Evolutionary conservation across 139 green algal genomes (phyloP), one percentile per base, ranked within the genome.

Genomic region (Chlorella sp.): DNA sequence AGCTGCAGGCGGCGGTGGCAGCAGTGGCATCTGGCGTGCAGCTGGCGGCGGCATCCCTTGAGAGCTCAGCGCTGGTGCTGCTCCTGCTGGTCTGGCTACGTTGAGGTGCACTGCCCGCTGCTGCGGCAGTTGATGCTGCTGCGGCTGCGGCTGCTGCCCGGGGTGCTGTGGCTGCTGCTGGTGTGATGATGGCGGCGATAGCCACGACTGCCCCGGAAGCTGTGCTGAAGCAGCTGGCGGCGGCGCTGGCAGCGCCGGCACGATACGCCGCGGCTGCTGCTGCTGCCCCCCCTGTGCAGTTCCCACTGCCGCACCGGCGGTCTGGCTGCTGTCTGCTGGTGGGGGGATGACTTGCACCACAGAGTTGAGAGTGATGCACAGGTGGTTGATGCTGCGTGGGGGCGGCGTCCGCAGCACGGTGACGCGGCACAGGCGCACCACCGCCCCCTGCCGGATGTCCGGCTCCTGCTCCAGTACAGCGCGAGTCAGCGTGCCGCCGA

Each of bases 401-500:
- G 89, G 57, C 0, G 89, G 89, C 28, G 57, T 90, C 36, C 76
- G 86, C 57, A 92, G 73, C 73, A 92, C 84, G 21, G 89, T 86
- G 57, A 89, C 85, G 39, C 71, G 78, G 30, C 78, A 39, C 60
- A 92, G 81, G 37, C 73, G 26, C 36, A 92, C 14, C 53, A 90
- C 89, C 3, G 42, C 76, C 0, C 89, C 89, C 75, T 61, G 89
- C 61, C 42, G 40, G 0, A 91, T 68, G 61, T 53, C 77, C 0
- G 84, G 82, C 64, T 91, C 80, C 2, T 36, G 39, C 32, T 76
- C 61, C 34, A 92, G 66, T 28, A 76, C 89, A 2, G 89, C 73
- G 36, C 40, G 34, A 18, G 69, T 79, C 40, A 92, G 71, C 36
- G 89, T 89, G 71, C 71, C 84, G 71, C 83, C 83, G 40, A 90